phyloP scores from a whole-genome alignment of 2,329 filamentous ascomycete genomes.

The Diaporthe amygdali region DNA sequence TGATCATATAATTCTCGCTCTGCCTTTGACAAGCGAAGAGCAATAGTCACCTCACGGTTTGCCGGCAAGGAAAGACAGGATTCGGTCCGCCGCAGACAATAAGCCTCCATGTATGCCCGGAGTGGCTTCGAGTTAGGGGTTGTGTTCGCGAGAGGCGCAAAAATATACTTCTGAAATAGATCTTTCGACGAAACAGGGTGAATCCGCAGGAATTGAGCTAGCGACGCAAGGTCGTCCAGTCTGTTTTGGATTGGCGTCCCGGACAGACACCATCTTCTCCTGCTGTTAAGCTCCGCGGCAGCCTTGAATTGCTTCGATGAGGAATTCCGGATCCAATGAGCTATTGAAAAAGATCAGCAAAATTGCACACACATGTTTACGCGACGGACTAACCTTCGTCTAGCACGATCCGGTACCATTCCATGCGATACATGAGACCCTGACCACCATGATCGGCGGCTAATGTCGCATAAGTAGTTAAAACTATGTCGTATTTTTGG shows the following conservation, averaged over 20 bases:
- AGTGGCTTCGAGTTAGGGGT: constrained; percentile 34
- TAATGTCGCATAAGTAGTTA: constrained; percentile 54
- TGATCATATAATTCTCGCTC: not conserved
- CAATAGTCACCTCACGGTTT: not conserved
- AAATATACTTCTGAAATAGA: constrained; percentile 48
- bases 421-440: constrained; percentile 37
- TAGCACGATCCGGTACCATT: constrained; percentile 48
- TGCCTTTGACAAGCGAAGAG: constrained; percentile 31
- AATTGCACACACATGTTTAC: not conserved
- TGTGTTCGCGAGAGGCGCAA: constrained; percentile 41
- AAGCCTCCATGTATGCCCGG: constrained; percentile 41
- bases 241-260: constrained; percentile 61
- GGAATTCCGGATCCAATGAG: constrained; percentile 54
- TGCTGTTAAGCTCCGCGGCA: constrained; percentile 46
- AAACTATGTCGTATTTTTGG: constrained; percentile 36
- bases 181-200: constrained; percentile 44
- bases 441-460: constrained; percentile 38
- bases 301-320: constrained; percentile 49
- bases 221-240: constrained; percentile 55
- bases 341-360: constrained; percentile 33
- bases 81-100: constrained; percentile 48
- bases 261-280: constrained; percentile 56
- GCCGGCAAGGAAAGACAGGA: constrained; percentile 40
- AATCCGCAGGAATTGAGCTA: constrained; percentile 54
- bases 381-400: constrained; percentile 45